Conservation (phyloP, 352 stramenopile genomes). For the Globisporangium solare region DNA sequence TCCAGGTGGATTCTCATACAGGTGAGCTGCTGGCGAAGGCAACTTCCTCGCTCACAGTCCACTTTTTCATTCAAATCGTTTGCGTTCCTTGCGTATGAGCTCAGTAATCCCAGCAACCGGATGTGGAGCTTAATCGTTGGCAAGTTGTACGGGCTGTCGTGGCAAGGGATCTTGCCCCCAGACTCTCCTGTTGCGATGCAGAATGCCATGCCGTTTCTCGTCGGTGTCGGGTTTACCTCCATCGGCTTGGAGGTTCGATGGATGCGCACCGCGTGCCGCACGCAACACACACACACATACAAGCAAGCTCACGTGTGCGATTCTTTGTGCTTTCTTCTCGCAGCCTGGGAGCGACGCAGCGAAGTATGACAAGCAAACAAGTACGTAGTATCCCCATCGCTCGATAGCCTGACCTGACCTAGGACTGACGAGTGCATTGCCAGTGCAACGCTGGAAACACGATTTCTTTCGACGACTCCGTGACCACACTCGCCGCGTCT, state of each 20-base stretch:
- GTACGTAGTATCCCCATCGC: conserved; percentile 26
- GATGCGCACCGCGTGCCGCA: no score
- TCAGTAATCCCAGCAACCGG: conserved; percentile 84
- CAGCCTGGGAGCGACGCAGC: conserved; percentile 83
- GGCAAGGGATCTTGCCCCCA: conserved; percentile 55
- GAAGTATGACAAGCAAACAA: conserved; percentile 67
- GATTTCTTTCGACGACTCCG: conserved; percentile 60
- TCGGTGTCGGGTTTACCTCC: conserved; percentile 78
- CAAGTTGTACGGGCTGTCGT: conserved; percentile 42
- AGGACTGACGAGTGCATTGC: background rate
- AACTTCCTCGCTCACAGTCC: background rate
- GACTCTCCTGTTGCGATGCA: conserved; percentile 59
- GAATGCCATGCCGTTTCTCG: conserved; percentile 57
- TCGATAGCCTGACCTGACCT: background rate
- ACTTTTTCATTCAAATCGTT: background rate
- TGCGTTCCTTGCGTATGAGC: background rate
- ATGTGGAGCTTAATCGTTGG: conserved; percentile 87
- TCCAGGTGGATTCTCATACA: conserved; percentile 57
- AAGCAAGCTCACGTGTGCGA: background rate
- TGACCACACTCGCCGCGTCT: conserved; percentile 51
- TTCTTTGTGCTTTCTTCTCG: background rate
- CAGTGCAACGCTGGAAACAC: conserved; percentile 58
- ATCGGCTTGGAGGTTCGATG: conserved; percentile 68
- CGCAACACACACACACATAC: no score
- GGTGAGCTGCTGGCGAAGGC: conserved; percentile 13